These are phyloP conservation scores for Citrus cavaleriei DNA, from an alignment of 345 rosid species.

Conservation along the genomic window DNA sequence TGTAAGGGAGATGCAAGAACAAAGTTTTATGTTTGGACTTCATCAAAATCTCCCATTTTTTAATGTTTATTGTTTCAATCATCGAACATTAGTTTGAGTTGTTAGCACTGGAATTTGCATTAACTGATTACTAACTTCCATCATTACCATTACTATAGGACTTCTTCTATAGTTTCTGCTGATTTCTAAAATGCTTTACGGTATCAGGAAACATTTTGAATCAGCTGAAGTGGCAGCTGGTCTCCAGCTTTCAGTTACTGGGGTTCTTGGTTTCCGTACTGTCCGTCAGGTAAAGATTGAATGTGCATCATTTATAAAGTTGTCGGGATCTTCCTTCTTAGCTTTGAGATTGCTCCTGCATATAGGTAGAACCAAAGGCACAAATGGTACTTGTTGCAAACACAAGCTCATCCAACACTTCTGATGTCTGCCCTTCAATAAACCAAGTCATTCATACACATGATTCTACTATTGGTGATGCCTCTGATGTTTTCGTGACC, in stretches of 20 bases:
- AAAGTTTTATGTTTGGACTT: neutral
- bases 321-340: constrained; percentile 14
- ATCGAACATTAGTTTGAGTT: neutral
- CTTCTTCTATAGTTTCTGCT: neutral
- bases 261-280: constrained; percentile 82
- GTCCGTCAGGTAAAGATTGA: constrained; percentile 60
- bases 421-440: constrained; percentile 23
- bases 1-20: neutral
- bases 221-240: constrained; percentile 72
- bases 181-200: constrained; percentile 2
- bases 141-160: neutral
- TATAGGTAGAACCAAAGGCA: constrained; percentile 77
- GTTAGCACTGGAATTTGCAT: constrained; percentile 1
- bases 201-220: constrained; percentile 61
- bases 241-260: constrained; percentile 73
- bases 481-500: constrained; percentile 59
- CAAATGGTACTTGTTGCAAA: constrained; percentile 71
- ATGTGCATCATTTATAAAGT: neutral
- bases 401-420: constrained; percentile 32
- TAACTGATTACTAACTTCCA: neutral
- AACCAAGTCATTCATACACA: constrained; percentile 29
- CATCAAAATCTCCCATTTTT: neutral
- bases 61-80: neutral
- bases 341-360: constrained; percentile 14
- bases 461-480: constrained; percentile 39